Evolutionary conservation across 2,329 filamentous ascomycete species (phyloP), one percentile per base, ranked within the genome.

Genomic region (Cryphonectria radicalis): DNA sequence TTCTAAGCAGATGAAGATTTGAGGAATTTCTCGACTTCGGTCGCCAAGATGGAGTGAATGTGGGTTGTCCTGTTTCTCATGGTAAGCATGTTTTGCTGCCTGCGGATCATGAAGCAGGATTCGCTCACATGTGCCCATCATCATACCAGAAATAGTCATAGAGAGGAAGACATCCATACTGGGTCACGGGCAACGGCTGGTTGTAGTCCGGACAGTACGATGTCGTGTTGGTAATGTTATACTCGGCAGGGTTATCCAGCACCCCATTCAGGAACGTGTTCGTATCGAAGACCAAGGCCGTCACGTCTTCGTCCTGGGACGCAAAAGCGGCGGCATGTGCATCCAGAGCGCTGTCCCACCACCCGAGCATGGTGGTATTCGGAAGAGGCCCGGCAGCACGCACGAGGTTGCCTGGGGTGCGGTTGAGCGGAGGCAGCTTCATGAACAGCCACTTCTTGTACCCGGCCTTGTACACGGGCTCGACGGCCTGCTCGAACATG

Each of bases 381-480:
- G 85, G 85, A 4, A 77, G 77, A 0, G 82, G 82, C 2, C 76
- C 77, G 25, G 57, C 50, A 25, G 75, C 70, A 17, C 72, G 75
- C 4, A 59, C 75, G 37, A 81, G 76, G 63, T 83, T 84, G 22
- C 78, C 78, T 1, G 80, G 79, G 6, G 81, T 84, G 14, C 84
- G 81, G 73, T 88, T 82, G 1, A 87, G 76, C 0, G 86, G 86
- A 0, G 86, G 85, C 1, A 88, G 78, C 60, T 86, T 86, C 77
- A 88, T 77, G 73, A 88, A 83, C 8, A 88, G 76, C 88, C 77
- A 75, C 70, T 83, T 85, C 4, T 77, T 76, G 73, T 85, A 86
- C 0, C 85, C 85, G 0, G 82, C 78, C 0, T 76, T 66, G 67
- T 83, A 83, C 6, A 87, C 76, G 0, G 77, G 78, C 35, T 81